Evolutionary conservation across 2,329 filamentous ascomycete species (phyloP), one percentile per base, ranked within the genome.

Genomic region (Purpureocillium takamizusanense): DNA sequence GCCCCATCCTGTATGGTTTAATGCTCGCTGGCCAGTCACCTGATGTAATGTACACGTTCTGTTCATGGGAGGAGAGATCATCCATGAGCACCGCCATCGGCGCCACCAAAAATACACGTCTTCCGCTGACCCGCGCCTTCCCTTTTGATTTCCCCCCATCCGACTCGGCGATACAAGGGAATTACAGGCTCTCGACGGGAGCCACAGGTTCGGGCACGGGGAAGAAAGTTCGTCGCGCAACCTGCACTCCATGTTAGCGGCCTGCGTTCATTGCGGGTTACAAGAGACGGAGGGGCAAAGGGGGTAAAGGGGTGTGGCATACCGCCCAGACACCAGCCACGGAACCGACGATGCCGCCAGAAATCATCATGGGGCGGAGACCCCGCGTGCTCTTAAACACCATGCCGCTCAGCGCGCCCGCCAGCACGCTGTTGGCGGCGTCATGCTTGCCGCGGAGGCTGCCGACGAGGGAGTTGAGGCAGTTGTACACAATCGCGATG

Each of bases 321-420:
- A 98, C 90, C 56, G 89, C 83, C 92, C 94, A 98, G 43, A 69
- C 75, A 47, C 85, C 88, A 39, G 92, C 94, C 46, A 92, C 74
- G 31, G 80, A 78, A 38, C 83, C 92, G 42, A 97, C 89, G 49
- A 98, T 82, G 51, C 82, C 86, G 46, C 88, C 86, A 28, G 89
- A 95, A 54, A 97, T 92, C 69, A 92, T 72, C 89, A 97, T 97
- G 27, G 88, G 89, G 62, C 85, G 77, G 44, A 92, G 46, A 6
- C 92, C 92, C 54, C 86, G 77, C 35, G 94, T 97, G 62, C 89
- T 94, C 74, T 95, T 97, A 69, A 98, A 98, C 12, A 98, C 60
- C 74, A 90, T 89, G 42, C 92, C 92, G 56, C 88, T 94, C 51
- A 98, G 61, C 2, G 74, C 83, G 47, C 94, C 92, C 5, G 92